phyloP scores from a whole-genome alignment of 306 rosid genomes.

The Crotalaria pallida region DNA sequence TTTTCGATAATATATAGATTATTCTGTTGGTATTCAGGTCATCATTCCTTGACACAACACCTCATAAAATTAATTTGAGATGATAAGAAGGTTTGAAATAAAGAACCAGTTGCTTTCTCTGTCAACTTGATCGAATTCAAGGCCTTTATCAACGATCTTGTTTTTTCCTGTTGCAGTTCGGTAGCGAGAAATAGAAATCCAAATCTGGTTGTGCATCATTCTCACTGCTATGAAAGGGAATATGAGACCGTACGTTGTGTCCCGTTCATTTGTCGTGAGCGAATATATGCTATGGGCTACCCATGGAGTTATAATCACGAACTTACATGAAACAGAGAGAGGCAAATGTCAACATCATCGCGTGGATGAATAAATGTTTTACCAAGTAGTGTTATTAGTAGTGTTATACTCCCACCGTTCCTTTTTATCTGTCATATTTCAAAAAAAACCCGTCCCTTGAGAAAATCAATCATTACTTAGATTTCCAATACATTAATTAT shows the following conservation, averaged over 20 bases:
- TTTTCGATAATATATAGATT: too few species aligned
- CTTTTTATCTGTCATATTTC: too few species aligned
- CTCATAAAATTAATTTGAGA: neutral
- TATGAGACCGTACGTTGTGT: slow-evolving; percentile 6
- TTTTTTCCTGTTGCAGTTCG: slow-evolving; percentile 23
- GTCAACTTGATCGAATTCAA: slow-evolving; percentile 48
- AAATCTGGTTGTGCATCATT: slow-evolving; percentile 37
- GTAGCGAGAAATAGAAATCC: slow-evolving; percentile 44
- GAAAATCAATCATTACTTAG: too few species aligned
- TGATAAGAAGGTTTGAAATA: too few species aligned
- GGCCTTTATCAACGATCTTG: slow-evolving; percentile 32
- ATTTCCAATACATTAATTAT: too few species aligned
- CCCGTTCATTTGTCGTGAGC: neutral
- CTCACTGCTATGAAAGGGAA: slow-evolving; percentile 30
- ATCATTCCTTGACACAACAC: too few species aligned
- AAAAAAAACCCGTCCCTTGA: too few species aligned
- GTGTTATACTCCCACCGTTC: too few species aligned
- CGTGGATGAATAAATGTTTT: neutral
- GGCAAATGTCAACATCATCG: neutral
- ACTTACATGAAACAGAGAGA: neutral
- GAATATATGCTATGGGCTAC: slow-evolving; percentile 19
- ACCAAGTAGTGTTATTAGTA: too few species aligned
- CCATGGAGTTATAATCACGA: slow-evolving; percentile 31
- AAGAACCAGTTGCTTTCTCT: slow-evolving; percentile 41
- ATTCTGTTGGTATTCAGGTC: too few species aligned